Evolutionary conservation across 305 asterid genomes (phyloP).

Genomic region (Andrographis paniculata): DNA sequence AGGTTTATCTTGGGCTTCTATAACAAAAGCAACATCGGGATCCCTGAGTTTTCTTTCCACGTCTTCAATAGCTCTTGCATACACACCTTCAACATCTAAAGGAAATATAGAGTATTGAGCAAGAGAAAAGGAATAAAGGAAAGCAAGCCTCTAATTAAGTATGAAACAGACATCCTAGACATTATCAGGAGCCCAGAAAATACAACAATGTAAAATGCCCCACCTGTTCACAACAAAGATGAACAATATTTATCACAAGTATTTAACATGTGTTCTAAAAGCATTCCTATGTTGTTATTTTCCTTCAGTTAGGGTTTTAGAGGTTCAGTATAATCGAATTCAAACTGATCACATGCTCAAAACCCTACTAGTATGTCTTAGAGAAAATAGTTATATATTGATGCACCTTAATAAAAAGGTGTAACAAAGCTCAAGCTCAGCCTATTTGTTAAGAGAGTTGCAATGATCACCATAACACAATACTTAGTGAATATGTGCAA

Average conservation of each 20-base stretch:
- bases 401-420: too few species aligned
- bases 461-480: too few species aligned
- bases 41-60: conserved; percentile 55
- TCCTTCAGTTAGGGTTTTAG: conserved; percentile 3
- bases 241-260: conserved; percentile 7
- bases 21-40: conserved; percentile 57
- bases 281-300: conserved; percentile 15
- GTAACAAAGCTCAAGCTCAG: too few species aligned
- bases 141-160: neutral
- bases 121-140: conserved; percentile 10
- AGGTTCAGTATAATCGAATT: neutral
- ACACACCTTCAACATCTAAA: conserved; percentile 54
- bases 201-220: conserved; percentile 6
- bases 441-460: too few species aligned
- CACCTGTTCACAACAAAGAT: neutral
- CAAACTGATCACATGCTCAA: conserved; percentile 1
- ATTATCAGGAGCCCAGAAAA: neutral
- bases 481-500: neutral
- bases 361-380: conserved; percentile 10
- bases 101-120: conserved; percentile 17
- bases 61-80: conserved; percentile 48
- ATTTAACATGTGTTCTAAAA: conserved; percentile 4
- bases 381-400: too few species aligned
- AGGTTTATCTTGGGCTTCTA: conserved; percentile 44
- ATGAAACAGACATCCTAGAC: conserved; percentile 2